Percentiles rank a stretch among this genome's conserved stretches.
Evolutionary conservation across 345 rosid species (phyloP).

Genomic region (Diplotaxis tenuifolia): DNA sequence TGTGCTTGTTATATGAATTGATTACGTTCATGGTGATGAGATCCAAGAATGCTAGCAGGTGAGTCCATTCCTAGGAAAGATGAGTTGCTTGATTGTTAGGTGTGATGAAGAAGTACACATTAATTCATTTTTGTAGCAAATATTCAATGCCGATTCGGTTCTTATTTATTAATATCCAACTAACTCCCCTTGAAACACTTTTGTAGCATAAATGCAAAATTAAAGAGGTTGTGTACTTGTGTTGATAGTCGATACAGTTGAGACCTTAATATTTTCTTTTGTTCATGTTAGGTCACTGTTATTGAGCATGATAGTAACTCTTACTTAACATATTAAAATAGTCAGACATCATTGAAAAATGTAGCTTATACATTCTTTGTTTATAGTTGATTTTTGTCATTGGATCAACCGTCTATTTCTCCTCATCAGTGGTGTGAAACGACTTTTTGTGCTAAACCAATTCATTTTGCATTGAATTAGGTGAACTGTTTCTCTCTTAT

Average conservation of each 20-base stretch:
- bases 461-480: background rate
- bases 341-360: no score
- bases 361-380: background rate
- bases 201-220: background rate
- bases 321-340: no score
- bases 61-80: background rate
- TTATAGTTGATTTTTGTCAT: background rate
- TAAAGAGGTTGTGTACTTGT: no score
- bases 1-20: background rate
- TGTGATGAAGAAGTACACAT: background rate
- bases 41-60: background rate
- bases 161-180: background rate
- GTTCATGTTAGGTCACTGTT: background rate
- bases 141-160: background rate
- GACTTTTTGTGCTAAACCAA: background rate
- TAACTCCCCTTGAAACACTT: background rate
- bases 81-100: background rate
- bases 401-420: background rate
- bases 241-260: background rate
- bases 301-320: no score
- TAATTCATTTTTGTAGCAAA: conserved; percentile 2
- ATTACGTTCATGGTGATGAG: background rate
- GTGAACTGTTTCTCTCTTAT: background rate
- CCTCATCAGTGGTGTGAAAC: background rate
- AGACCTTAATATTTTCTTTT: no score